Percentiles rank a stretch among this genome's conserved stretches.
phyloP scores from a whole-genome alignment of 2,329 filamentous ascomycete genomes.

The Xylariaceae sp. region DNA sequence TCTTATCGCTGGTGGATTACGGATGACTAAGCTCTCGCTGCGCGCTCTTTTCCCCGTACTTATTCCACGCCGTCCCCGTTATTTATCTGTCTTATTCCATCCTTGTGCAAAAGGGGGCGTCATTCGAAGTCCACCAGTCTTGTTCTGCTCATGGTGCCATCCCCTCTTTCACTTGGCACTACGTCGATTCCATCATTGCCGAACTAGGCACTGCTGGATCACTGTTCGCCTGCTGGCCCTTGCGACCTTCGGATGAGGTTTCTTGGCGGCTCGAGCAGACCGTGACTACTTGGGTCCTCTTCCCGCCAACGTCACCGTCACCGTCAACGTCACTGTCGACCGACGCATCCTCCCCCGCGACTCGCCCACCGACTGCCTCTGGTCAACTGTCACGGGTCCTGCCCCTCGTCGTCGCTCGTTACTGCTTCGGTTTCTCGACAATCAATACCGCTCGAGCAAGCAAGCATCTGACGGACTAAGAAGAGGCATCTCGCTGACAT shows the following conservation, averaged over 20 bases:
- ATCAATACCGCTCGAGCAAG: constrained; percentile 6
- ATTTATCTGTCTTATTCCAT: constrained; percentile 9
- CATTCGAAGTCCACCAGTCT: constrained; percentile 1
- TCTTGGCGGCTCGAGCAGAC: constrained; percentile 5
- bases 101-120: constrained; percentile 7
- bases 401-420: constrained; percentile 31
- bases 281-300: constrained; percentile 1
- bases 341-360: neutral
- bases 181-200: constrained; percentile 1
- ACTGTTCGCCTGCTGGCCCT: constrained; percentile 11
- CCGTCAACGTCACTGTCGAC: neutral
- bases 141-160: constrained; percentile 2
- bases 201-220: constrained; percentile 6
- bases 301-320: neutral
- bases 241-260: constrained; percentile 14
- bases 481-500: constrained; percentile 9
- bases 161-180: neutral
- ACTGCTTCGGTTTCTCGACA: constrained; percentile 18
- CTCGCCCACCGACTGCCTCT: neutral
- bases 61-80: constrained; percentile 3
- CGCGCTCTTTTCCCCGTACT: constrained; percentile 14
- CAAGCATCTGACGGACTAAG: constrained; percentile 15
- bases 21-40: neutral
- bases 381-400: constrained; percentile 3
- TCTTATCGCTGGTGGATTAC: constrained; percentile 14